Conservation (phyloP, 148 eudicot species). For the Cornus florida region DNA sequence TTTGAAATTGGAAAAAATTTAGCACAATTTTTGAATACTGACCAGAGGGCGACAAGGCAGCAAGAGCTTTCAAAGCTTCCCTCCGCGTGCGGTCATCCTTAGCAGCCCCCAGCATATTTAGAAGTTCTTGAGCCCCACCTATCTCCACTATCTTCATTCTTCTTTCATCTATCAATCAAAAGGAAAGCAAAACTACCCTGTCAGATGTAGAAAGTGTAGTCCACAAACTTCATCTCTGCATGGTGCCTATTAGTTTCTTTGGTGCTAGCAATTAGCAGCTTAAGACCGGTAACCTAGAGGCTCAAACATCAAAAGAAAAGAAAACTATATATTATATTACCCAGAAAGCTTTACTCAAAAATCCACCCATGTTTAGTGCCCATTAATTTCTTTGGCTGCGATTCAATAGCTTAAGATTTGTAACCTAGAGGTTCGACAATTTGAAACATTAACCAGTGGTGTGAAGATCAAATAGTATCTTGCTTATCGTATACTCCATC, state of each 20-base stretch:
- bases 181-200: slow-evolving; percentile 2
- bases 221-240: neutral
- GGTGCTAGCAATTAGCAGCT: neutral
- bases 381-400: neutral
- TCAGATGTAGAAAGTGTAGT: neutral
- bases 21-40: slow-evolving; percentile 1
- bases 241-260: neutral
- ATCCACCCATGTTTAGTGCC: neutral
- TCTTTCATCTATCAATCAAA: slow-evolving; percentile 55
- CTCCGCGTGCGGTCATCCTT: slow-evolving; percentile 79
- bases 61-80: slow-evolving; percentile 84
- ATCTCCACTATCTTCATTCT: slow-evolving; percentile 85
- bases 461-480: neutral
- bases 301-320: too few species aligned
- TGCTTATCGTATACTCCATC: neutral
- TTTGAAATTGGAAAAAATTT: too few species aligned
- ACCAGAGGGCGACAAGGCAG: slow-evolving; percentile 84
- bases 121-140: slow-evolving; percentile 82
- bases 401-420: neutral
- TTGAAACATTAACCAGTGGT: neutral
- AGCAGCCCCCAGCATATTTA: slow-evolving; percentile 75
- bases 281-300: too few species aligned
- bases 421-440: neutral
- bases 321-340: too few species aligned
- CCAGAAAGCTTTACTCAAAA: neutral